These are phyloP conservation scores for Gracilaria domingensis DNA, from an alignment of 23 red algal species.

Conservation along the genomic window DNA sequence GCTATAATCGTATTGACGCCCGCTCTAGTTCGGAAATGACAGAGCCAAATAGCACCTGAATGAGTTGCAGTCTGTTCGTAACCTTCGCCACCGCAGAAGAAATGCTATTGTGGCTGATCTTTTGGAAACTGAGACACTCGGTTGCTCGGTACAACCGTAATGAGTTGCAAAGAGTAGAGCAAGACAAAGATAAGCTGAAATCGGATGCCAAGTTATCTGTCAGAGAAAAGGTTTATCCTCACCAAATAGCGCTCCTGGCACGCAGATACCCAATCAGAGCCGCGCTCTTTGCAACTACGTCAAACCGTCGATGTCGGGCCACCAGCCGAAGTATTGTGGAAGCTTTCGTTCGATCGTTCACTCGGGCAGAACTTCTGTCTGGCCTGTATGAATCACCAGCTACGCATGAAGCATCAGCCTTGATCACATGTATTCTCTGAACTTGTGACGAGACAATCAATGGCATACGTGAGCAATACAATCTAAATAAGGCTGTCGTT, in stretches of 20 bases:
- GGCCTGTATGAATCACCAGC: not conserved
- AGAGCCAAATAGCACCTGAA: not conserved
- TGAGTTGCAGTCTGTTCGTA: not conserved
- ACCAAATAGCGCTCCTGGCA: not conserved
- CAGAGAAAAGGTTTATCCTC: not conserved
- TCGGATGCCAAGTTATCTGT: not conserved
- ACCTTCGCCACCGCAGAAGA: not conserved
- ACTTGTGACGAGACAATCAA: no score
- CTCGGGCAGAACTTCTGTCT: not conserved
- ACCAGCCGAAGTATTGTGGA: not conserved
- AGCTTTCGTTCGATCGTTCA: not conserved
- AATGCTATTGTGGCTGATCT: no score
- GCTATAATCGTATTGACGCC: not conserved
- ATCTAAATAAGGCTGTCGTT: no score
- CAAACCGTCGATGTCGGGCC: not conserved
- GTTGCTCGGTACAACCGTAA: not conserved
- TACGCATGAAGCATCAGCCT: no score
- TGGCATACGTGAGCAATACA: no score
- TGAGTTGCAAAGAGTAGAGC: not conserved
- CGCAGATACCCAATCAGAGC: not conserved
- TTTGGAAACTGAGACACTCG: not conserved
- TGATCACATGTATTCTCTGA: no score
- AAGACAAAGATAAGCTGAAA: not conserved
- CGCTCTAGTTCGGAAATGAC: not conserved
- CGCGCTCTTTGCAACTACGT: not conserved